Evolutionary conservation across 2,329 filamentous ascomycete species (phyloP), one percentile per base, ranked within the genome.

Genomic region (Fusarium nisikadoi): DNA sequence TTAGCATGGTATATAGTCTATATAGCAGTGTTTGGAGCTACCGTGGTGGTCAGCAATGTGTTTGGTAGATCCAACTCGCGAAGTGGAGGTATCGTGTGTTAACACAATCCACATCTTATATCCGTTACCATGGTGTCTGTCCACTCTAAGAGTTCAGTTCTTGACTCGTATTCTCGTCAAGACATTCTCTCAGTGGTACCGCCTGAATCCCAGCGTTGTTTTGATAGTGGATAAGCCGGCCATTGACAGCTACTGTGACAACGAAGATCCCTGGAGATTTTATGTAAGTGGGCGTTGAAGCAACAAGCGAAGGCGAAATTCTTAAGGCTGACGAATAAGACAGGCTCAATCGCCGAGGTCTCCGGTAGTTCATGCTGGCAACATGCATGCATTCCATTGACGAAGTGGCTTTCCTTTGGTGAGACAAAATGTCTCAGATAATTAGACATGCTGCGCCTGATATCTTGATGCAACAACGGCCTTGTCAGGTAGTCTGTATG

Each of bases 311-410:
- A 43, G 45, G 41, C n/a, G 41, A 43, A 25, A n/a, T n/a, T 60
- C 33, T 65, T 58, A 74, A 63, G 68, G 69, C 57, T 68, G 68
- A 69, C 59, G 54, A 62, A 64, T 72, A 53, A 69, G 50, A 70
- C 57, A 43, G 52, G 36, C 62, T 61, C 39, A 59, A 41, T 27
- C 54, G 35, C 41, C 59, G 39, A 58, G 31, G 62, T 50, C 33
- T 54, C 50, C 65, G 68, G 65, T 61, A 73, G 63, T 59, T 60
- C 43, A 57, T 60, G 19, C 31, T 62, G 39, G 46, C 42, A 49
- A 56, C 20, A 31, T 61, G 55, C 57, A 57, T 53, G 41, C 56
- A 61, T 73, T 63, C 55, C 67, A 62, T 56, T 60, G 57, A 54
- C 31, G 46, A 63, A 61, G 49, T 65, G 63, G 57, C 41, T 62